These are phyloP conservation scores for Tolypocladium tropicale DNA, from an alignment of 2,329 filamentous ascomycete species.

Conservation along the genomic window DNA sequence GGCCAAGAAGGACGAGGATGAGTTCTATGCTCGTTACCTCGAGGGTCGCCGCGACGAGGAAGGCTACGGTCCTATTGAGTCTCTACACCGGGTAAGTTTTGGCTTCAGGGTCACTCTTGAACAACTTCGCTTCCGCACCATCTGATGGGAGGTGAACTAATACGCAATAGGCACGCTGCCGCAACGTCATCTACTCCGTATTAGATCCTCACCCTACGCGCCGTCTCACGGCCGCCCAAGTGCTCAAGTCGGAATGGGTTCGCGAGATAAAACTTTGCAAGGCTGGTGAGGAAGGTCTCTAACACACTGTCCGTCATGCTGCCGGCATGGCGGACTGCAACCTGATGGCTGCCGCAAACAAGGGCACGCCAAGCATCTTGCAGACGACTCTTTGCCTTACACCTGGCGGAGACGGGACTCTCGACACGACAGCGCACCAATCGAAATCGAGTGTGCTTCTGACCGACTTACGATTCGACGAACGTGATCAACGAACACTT, in stretches of 20 bases:
- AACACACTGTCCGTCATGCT: slow-evolving; percentile 22
- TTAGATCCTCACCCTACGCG: slow-evolving; percentile 87
- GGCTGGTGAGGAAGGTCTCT: slow-evolving; percentile 91
- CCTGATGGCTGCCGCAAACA: slow-evolving; percentile 7
- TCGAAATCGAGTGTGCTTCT: slow-evolving; percentile 2
- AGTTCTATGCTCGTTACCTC: slow-evolving; percentile 91
- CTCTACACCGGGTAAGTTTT: slow-evolving; percentile 74
- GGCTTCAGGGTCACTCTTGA: not conserved
- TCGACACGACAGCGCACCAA: slow-evolving; percentile 2
- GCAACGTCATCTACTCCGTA: slow-evolving; percentile 98
- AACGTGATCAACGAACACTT: slow-evolving; percentile 6
- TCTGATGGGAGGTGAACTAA: not conserved
- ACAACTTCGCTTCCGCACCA: not conserved
- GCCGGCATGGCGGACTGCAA: slow-evolving; percentile 17
- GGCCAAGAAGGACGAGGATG: slow-evolving; percentile 94
- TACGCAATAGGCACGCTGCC: slow-evolving; percentile 68
- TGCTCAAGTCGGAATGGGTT: slow-evolving; percentile 97
- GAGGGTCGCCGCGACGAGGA: slow-evolving; percentile 89
- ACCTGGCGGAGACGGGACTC: slow-evolving; percentile 6
- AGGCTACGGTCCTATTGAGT: slow-evolving; percentile 94
- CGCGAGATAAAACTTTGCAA: slow-evolving; percentile 96
- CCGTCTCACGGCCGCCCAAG: slow-evolving; percentile 90
- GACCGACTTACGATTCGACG: slow-evolving; percentile 8
- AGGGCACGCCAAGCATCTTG: slow-evolving; percentile 10
- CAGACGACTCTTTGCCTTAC: slow-evolving; percentile 9